A percentile compares a stretch with the other conserved stretches of the same genome.
Evolutionary conservation across 257 asterid species (phyloP).

Genomic region (Solanum lignicaule): DNA sequence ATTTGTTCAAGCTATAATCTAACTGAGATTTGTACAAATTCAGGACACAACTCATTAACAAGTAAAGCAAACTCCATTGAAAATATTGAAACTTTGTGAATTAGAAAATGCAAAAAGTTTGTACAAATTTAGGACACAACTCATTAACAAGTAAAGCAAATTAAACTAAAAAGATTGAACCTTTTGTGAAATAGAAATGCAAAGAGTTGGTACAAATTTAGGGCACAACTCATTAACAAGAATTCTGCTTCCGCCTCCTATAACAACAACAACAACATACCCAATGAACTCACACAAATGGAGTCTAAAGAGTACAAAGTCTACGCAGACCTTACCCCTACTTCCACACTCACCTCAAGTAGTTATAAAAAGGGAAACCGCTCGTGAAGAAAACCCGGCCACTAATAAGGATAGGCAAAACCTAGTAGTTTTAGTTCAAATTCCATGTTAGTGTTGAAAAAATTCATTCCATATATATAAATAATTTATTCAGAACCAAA

Average conservation of each 20-base stretch:
- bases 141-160: background rate
- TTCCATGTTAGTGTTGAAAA: background rate
- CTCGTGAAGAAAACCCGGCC: accelerated
- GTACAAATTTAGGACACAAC: background rate
- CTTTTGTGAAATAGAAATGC: background rate
- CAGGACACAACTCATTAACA: background rate
- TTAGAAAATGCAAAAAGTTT: background rate
- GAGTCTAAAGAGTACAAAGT: background rate
- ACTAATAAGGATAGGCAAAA: no score
- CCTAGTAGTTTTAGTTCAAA: background rate
- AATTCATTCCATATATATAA: background rate
- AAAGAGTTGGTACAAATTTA: background rate
- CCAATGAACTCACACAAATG: background rate
- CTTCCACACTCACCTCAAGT: background rate
- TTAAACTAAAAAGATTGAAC: background rate
- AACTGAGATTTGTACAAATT: background rate
- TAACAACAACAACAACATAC: background rate
- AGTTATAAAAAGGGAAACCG: no score
- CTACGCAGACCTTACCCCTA: background rate
- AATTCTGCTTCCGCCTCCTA: background rate
- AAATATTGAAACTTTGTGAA: background rate
- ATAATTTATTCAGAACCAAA: background rate
- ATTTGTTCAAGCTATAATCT: background rate
- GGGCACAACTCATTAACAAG: background rate
- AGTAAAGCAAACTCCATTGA: background rate